Base-by-base conservation (phyloP, 805 yeast genomes). In the Metschnikowia cubensis region DNA sequence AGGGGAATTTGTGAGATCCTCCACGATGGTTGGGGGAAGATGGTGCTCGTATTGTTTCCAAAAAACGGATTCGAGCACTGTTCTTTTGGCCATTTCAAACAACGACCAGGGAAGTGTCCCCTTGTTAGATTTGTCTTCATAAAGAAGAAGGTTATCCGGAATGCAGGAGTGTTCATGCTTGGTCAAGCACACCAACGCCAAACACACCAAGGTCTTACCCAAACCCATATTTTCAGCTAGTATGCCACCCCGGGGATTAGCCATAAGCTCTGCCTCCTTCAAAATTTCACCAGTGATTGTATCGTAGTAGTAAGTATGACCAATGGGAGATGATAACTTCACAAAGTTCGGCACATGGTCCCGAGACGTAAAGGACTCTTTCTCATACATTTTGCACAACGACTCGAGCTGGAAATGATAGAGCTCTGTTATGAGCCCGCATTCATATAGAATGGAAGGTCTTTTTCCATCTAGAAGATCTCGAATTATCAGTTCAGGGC, bases 161-260 rank as follows among this genome's bases (percentile, higher is more conserved):
- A 73, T 68, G 35, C 64, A 47, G 1, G 86, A 73, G 1, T 75
- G 59, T 44, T 84, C 85, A 56, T 63, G 66, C 54, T 77, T 81
- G 0, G 89, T 76, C 6, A 77, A 57, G 54, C 85, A 77, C 0
- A 85, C 73, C 44, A 82, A 65, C 3, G 83, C 79, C 25, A 83
- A 63, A 56, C 85, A 81, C 4, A 82, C 82, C 44, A 81, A 72
- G 0, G 87, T 82, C 59, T 82, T 82, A 0, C 87, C 87, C 36
- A 82, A 66, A 0, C 87, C 87, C 87, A 82, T 82, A 72, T 81
- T 82, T 50, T 82, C 87, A 1, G 86, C 86, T 14, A 82, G 61
- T 4, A 82, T 80, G 0, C 87, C 87, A 17, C 87, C 87, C 55
- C 77, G 67, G 0, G 87, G 82, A 2, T 81, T 67, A 13, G 57